Base-by-base conservation (phyloP, 805 yeast species). In the Danielia oregonensis region DNA sequence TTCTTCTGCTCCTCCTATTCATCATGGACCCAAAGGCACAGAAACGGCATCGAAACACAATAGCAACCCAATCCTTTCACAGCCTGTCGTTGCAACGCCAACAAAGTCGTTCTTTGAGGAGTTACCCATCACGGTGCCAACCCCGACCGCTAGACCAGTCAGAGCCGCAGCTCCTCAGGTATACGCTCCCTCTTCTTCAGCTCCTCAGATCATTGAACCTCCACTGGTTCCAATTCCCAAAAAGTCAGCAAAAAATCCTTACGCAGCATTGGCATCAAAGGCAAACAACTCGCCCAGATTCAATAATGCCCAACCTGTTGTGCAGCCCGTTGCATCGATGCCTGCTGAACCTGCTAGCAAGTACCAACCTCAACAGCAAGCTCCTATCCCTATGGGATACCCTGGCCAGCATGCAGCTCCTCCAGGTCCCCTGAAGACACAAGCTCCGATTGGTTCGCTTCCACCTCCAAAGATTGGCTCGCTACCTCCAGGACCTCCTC, bases 41-140 rank as follows among this genome's bases (percentile, higher is more conserved):
- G 19, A 23, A 23, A 15, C 14, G 17, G 24, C 5, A 22, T 33
- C 2, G 27, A 48, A 18, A 15, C 34, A 5, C 18, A 24, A 14
- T 9, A 33, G 5, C 18, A 6, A 6, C 18, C 18, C 15, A 5
- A 6, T 13, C 6, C 29, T 13, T 11, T 10, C 17, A 10, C n/a
- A 33, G 36, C 17, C 42, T 41, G 17, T 45, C 46, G 26, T 38
- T 41, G 14, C 36, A 19, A 26, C 25, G 30, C 14, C 25, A 19
- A 6, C 29, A 37, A 68, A 72, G 48, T 57, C 76, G 7, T 77
- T 80, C 48, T 79, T 77, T 49, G 81, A 76, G 35, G 86, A 79
- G 35, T 52, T 77, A 24, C 85, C 85, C 4, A 51, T 59, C 18
- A 42, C 53, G 1, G 44, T 70, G 34, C 63, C 65, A 1, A 51